Evolutionary conservation across 352 stramenopile species (phyloP).

Genomic region (Peronosclerospora sorghi): DNA sequence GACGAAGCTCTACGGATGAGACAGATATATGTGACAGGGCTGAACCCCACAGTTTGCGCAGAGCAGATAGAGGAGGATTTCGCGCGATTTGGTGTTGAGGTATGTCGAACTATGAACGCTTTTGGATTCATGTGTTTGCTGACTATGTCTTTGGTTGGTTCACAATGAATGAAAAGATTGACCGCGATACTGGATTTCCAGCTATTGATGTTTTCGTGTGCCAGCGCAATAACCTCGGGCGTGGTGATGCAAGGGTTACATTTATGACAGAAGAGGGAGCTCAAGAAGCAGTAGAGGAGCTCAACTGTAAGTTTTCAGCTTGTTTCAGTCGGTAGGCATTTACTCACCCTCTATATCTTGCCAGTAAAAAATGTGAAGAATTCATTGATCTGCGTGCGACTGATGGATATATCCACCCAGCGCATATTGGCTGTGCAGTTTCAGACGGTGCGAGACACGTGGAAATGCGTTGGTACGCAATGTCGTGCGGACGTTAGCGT

Average conservation of each 20-base stretch:
- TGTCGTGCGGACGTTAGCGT: slow-evolving; percentile 53
- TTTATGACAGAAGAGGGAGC: slow-evolving; percentile 32
- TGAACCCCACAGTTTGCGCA: slow-evolving; percentile 33
- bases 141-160: background rate
- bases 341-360: background rate
- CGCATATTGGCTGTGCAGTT: slow-evolving; percentile 38
- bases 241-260: slow-evolving; percentile 40
- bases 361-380: slow-evolving; percentile 52
- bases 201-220: slow-evolving; percentile 43
- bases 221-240: slow-evolving; percentile 34
- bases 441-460: slow-evolving; percentile 30
- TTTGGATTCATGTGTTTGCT: too few relatives aligned
- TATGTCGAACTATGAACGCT: slow-evolving; percentile 8
- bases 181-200: slow-evolving; percentile 33
- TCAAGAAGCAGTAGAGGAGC: slow-evolving; percentile 34
- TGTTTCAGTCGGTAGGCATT: background rate
- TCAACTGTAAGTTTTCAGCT: slow-evolving; percentile 27
- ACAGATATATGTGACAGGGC: slow-evolving; percentile 46
- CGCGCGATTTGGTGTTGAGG: slow-evolving; percentile 38
- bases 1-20: slow-evolving; percentile 27
- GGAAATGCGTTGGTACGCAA: slow-evolving; percentile 29
- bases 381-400: slow-evolving; percentile 35
- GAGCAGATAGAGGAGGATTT: slow-evolving; percentile 46
- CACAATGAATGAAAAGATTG: slow-evolving; percentile 17
- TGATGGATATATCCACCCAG: slow-evolving; percentile 35